A percentile compares a stretch with the other conserved stretches of the same genome.
Evolutionary conservation across 2,329 filamentous ascomycete genomes (phyloP).

Genomic region (Delphinella strobiligena): DNA sequence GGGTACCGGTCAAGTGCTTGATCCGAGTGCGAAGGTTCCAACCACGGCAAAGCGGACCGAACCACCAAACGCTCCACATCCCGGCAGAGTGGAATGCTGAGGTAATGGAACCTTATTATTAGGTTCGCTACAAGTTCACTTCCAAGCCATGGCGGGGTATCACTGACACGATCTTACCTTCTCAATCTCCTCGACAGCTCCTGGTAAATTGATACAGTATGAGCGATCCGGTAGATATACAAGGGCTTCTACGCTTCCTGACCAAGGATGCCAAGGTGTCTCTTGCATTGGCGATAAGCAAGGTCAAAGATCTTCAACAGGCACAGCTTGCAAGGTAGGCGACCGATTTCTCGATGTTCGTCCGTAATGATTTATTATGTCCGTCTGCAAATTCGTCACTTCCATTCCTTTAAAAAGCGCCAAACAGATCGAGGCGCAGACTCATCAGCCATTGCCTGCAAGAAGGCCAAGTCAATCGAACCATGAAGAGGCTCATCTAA

Average conservation of each 20-base stretch:
- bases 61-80: too few relatives aligned
- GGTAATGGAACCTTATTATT: too few relatives aligned
- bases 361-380: not conserved
- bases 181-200: too few relatives aligned
- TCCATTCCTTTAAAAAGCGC: too few relatives aligned
- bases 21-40: too few relatives aligned
- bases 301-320: conserved; percentile 42
- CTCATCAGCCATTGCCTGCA: too few relatives aligned
- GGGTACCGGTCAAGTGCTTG: too few relatives aligned
- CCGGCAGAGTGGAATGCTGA: too few relatives aligned
- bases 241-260: conserved; percentile 41
- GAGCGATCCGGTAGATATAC: not conserved
- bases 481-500: not conserved
- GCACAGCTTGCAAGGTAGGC: conserved; percentile 40
- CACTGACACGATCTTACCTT: conserved; percentile 3
- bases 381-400: not conserved
- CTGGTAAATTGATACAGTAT: not conserved
- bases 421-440: too few relatives aligned
- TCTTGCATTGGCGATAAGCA: conserved; percentile 41
- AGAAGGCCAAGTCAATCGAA: not conserved
- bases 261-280: conserved; percentile 47
- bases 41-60: too few relatives aligned
- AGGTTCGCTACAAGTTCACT: not conserved
- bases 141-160: not conserved
- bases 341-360: conserved; percentile 9